Evolutionary conservation across 805 yeast species (phyloP), one percentile per base, ranked within the genome.

Genomic region (Wickerhamiella australiensis): DNA sequence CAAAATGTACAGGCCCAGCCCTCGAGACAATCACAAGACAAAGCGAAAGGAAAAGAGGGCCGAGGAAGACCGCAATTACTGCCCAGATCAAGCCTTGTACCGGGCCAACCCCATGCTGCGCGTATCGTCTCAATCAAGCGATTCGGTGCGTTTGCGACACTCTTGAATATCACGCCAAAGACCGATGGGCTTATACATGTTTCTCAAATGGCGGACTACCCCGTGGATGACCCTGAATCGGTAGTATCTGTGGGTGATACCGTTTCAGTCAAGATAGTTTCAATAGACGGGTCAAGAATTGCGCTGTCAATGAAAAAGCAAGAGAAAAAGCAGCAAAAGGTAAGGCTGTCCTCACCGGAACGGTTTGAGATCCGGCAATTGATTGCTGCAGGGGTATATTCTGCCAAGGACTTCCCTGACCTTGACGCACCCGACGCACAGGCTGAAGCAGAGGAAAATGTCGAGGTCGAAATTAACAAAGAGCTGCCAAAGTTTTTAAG

Each of bases 341-440:
- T 71, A 53, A 71, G 84, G 47, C 62, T 81, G 31, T 81, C 94
- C 0, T 82, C 94, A 0, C 94, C 94, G 0, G 97, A 88, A 64
- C 66, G 86, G 50, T 88, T 96, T 95, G 96, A 90, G 60, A 72
- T 85, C 47, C 71, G 83, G 29, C 96, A 88, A 60, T 66, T 88
- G 42, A 83, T 82, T 22, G 80, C 90, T 0, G 76, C 90, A 4
- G 94, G 94, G 2, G 88, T 77, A 0, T 76, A 78, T 0, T 70
- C 78, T 4, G 75, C 81, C 1, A 71, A 76, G 2, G 88, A 81
- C 53, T 79, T 79, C 59, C 87, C 87, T 1, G 88, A 79, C 49
- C 59, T 80, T 1, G 68, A 68, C 42, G 75, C 70, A 25, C 44
- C 58, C 12, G 62, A 65, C 31, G 63, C 63, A 3, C 52, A 49